Base-by-base conservation (phyloP, 177 flowering plant genomes). In the Vitis hybrid region DNA sequence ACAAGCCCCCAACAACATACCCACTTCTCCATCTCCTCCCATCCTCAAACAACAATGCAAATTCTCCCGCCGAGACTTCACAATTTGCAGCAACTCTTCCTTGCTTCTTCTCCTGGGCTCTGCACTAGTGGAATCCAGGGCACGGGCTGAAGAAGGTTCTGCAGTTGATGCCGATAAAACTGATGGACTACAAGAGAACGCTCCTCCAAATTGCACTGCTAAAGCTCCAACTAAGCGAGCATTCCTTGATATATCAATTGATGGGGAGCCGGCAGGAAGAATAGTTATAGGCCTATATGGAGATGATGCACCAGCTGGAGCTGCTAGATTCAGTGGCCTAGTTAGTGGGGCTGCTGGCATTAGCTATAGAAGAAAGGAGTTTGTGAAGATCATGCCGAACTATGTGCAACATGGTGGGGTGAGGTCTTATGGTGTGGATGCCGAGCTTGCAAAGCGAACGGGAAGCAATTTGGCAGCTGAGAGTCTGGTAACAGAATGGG, bases 311-410 rank as follows among this genome's bases (percentile, higher is more conserved):
- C 95, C 97, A 0, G 71, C 52, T 11, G 97, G 94, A 11, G 75
- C 82, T 8, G 66, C 90, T 11, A 91, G 90, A 73, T 93, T 95
- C 64, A 68, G 82, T 24, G 76, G 72, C 10, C 86, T 95, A 55
- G 84, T 88, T 0, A 85, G 81, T 49, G 98, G 99, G n/a, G 73
- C 77, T 49, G 89, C 96, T 0, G 99, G 99, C 0, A 72, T 85
- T 32, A 91, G 90, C 79, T 95, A 93, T 74, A 85, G 96, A 75
- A 91, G 94, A 71, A 95, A 93, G 76, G 98, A 95, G 76, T 93
- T 95, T 60, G 77, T 85, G 14, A 95, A 86, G 65, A 93, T 95
- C 79, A 82, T 86, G 89, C 96, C 99, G 1, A 89, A 80, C 55
- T 95, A 91, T 70, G 82, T 95, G 12, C 98, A 92, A 49, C 95